Base-by-base conservation (phyloP, 2,329 filamentous ascomycete genomes). In the Alternaria ethzedia region DNA sequence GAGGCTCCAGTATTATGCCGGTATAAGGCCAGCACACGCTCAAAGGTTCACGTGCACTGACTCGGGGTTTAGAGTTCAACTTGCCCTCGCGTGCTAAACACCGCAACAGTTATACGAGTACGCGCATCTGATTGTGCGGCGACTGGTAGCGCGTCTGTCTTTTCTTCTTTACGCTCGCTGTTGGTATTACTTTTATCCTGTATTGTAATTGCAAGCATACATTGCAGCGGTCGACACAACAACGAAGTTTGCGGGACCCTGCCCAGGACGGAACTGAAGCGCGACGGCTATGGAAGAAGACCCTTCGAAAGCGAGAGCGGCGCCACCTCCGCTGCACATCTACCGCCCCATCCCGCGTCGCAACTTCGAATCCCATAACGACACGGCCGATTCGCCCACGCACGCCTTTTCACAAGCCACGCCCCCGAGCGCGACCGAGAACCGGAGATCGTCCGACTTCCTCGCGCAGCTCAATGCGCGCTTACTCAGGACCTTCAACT, bases 301-400 rank as follows among this genome's bases (percentile, higher is more conserved):
- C 66, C 61, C 70, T 64, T 71, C 70, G 26, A 67, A 71, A 52
- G 63, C 70, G 41, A 66, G 69, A 49, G 66, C 74, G 45, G 59
- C 63, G 44, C 71, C 70, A 60, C 64, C 65, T 47, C 68, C 69
- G 59, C 72, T 73, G 44, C 78, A 78, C 61, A 77, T 81, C 43
- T 70, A 80, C 64, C 76, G 78, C 28, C 80, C 80, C n/a, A 73
- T 78, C 9, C 78, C 79, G 10, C 78, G 78, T 32, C 78, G 79
- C 43, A 75, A 73, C 44, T 80, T 80, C 65, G 69, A 68, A 23
- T 45, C 57, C 5, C 63, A 60, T 43, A 68, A 65, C 56, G 68
- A 74, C 50, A 67, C 74, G 4, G 67, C 70, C 20, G 76, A 78
- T 59, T 74, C 75, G 25, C 70, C 70, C 9, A 67, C 67, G 9